Percentiles rank a stretch among this genome's conserved stretches.
These are phyloP conservation scores for Glebionis coronaria DNA, from an alignment of 129 eudicot genomes.

Conservation along the genomic window DNA sequence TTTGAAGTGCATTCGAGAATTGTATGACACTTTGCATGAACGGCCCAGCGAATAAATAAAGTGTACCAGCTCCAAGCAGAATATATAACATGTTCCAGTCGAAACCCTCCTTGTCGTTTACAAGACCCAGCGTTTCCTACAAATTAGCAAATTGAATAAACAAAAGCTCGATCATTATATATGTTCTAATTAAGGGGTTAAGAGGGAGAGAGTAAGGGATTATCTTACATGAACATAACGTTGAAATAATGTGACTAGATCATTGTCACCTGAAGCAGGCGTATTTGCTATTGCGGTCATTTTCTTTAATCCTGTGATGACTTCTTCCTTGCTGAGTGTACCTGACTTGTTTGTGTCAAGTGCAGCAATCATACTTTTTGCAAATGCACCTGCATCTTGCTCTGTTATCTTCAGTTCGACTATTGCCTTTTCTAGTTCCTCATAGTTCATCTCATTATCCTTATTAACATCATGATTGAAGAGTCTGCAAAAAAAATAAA, in stretches of 20 bases:
- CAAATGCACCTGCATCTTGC: background rate
- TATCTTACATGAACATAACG: background rate
- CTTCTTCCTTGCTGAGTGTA: background rate
- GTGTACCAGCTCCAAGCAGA: slow-evolving; percentile 2
- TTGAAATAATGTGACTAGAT: background rate
- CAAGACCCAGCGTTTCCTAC: background rate
- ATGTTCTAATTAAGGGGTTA: background rate
- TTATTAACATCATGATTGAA: background rate
- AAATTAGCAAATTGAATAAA: background rate
- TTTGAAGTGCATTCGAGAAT: slow-evolving; percentile 30
- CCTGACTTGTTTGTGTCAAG: background rate
- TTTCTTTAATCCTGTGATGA: background rate
- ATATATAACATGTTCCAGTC: slow-evolving; percentile 1
- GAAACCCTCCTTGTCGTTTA: background rate
- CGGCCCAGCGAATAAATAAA: slow-evolving; percentile 34
- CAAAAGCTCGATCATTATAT: background rate
- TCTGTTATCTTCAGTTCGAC: background rate
- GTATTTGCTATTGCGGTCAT: background rate
- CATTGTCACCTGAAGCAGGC: background rate
- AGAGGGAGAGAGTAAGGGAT: background rate
- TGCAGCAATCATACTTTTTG: slow-evolving; percentile 3
- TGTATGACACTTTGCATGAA: slow-evolving; percentile 33
- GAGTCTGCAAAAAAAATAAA: background rate
- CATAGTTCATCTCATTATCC: background rate
- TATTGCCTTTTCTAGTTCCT: background rate